Evolutionary conservation across 75 land plant genomes (phyloP).

Genomic region (Pinus taeda): DNA sequence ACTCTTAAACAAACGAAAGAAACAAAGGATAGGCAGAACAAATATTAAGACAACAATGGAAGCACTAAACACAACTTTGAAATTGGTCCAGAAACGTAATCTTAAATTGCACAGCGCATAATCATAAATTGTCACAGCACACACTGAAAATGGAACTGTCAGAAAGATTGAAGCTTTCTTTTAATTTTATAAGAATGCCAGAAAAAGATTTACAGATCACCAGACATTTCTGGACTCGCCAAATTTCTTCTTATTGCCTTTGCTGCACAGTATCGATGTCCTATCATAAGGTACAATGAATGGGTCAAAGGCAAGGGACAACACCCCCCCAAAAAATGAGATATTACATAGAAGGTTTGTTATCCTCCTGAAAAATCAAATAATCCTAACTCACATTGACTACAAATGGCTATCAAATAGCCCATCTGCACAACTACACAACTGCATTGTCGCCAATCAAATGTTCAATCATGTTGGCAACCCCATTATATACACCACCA

Average conservation of each 20-base stretch:
- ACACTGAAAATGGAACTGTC: neutral
- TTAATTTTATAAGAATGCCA: neutral
- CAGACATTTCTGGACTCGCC: constrained; percentile 8
- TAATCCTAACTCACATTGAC: constrained; percentile 1
- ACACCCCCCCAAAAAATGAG: constrained; percentile 11
- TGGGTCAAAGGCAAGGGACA: constrained; percentile 7
- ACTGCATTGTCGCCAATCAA: neutral
- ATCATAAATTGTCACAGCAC: too few species aligned
- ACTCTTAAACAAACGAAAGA: too few species aligned
- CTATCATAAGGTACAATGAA: constrained; percentile 10
- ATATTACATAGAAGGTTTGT: constrained; percentile 10
- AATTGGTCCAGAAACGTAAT: too few species aligned
- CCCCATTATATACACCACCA: constrained; percentile 6
- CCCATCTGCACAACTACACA: neutral
- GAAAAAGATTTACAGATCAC: constrained; percentile 5
- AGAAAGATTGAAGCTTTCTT: constrained; percentile 1
- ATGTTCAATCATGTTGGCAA: constrained; percentile 12
- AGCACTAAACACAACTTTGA: too few species aligned
- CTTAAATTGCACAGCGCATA: too few species aligned
- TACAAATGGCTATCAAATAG: constrained; percentile 1
- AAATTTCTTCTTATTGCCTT: constrained; percentile 7
- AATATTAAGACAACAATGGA: too few species aligned
- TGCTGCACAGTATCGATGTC: neutral
- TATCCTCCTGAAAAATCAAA: constrained; percentile 9
- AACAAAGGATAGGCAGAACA: too few species aligned